Conservation (phyloP, 371 early-diverging fungal species). For the Syncephalis plumigaleata region DNA sequence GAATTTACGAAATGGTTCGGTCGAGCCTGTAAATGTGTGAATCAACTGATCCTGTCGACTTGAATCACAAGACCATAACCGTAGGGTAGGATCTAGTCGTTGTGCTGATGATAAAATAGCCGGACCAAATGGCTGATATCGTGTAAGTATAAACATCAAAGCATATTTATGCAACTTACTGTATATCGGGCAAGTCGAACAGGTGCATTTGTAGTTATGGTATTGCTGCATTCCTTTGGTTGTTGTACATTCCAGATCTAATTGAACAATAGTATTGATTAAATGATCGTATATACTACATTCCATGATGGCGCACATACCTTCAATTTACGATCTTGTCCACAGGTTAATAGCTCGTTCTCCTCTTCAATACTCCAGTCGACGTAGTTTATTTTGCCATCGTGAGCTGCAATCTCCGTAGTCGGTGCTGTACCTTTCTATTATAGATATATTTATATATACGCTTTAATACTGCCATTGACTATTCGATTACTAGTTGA, state of each 20-base stretch:
- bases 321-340: slow-evolving; percentile 62
- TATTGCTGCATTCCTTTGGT: slow-evolving; percentile 36
- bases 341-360: slow-evolving; percentile 66
- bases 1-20: slow-evolving; percentile 72
- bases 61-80: slow-evolving; percentile 33
- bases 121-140: slow-evolving; percentile 49
- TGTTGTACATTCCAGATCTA: slow-evolving; percentile 68
- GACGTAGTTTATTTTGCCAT: slow-evolving; percentile 69
- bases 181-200: slow-evolving; percentile 75
- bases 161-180: slow-evolving; percentile 7
- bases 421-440: slow-evolving; percentile 61
- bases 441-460: slow-evolving; percentile 1
- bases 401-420: slow-evolving; percentile 50
- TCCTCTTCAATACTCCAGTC: slow-evolving; percentile 65
- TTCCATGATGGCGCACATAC: neutral
- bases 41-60: slow-evolving; percentile 38
- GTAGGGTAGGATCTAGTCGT: slow-evolving; percentile 47
- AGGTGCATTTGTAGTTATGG: slow-evolving; percentile 55
- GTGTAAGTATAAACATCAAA: neutral
- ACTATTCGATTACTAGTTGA: neutral
- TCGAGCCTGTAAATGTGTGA: slow-evolving; percentile 64
- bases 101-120: slow-evolving; percentile 75
- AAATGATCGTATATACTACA: neutral
- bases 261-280: neutral
- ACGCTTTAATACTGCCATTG: neutral